phyloP scores from a whole-genome alignment of 805 yeast species.

The Saccharomycopsis babjevae region DNA sequence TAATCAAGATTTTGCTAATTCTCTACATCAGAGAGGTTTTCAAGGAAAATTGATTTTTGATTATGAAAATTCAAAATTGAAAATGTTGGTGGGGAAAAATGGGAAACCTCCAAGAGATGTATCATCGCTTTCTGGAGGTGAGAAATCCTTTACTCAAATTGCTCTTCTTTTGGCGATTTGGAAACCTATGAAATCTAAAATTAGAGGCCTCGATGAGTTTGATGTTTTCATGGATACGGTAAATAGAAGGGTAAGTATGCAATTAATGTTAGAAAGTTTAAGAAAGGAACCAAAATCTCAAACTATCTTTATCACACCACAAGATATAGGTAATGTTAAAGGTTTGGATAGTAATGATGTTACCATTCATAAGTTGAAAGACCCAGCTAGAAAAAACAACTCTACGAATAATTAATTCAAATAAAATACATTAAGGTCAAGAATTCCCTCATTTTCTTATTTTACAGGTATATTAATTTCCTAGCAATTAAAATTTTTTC shows the following conservation, averaged over 20 bases:
- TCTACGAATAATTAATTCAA: background rate
- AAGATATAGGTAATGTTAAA: constrained; percentile 60
- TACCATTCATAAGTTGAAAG: constrained; percentile 43
- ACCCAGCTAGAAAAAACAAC: constrained; percentile 23
- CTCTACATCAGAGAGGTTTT: constrained; percentile 59
- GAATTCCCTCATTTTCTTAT: background rate
- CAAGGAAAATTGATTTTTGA: constrained; percentile 64
- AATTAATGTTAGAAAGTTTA: constrained; percentile 60
- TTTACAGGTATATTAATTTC: background rate
- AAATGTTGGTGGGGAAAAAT: constrained; percentile 48
- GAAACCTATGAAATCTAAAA: constrained; percentile 81
- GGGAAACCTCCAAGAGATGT: constrained; percentile 56
- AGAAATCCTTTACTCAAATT: constrained; percentile 87
- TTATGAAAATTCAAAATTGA: constrained; percentile 38
- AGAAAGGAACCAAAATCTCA: constrained; percentile 59
- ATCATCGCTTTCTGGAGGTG: constrained; percentile 91
- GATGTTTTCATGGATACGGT: constrained; percentile 97
- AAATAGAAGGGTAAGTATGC: constrained; percentile 71
- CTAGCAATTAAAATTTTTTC: too few relatives aligned
- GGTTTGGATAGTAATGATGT: constrained; percentile 56
- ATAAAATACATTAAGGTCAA: background rate
- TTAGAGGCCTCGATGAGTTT: constrained; percentile 89
- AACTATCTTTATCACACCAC: constrained; percentile 89
- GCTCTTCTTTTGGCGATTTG: constrained; percentile 82
- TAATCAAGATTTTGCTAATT: constrained; percentile 45